phyloP scores from a whole-genome alignment of 176 grass and related monocot species.

The Tuctoria greenei region DNA sequence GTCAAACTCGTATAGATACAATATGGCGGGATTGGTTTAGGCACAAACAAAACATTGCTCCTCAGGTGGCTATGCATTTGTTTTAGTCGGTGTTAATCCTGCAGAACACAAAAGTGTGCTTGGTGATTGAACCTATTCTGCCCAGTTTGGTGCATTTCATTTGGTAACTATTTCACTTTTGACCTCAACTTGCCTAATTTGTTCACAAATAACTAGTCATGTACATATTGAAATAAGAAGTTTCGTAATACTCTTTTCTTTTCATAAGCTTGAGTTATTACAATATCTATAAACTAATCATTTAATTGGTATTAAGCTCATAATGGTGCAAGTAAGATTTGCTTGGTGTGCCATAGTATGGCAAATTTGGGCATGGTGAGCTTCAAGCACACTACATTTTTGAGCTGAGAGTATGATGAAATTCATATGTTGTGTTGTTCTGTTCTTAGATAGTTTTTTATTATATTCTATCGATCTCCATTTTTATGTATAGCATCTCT shows the following conservation, averaged over 20 bases:
- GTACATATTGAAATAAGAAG: background rate
- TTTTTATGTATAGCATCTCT: background rate
- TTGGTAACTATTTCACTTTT: background rate
- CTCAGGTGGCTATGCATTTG: background rate
- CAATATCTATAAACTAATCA: background rate
- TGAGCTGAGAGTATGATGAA: background rate
- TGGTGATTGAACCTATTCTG: background rate
- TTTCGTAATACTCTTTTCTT: background rate
- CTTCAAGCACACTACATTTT: background rate
- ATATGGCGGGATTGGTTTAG: background rate
- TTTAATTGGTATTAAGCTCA: background rate
- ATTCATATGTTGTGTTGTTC: slow-evolving; percentile 11
- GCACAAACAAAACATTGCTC: background rate
- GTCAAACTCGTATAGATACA: background rate
- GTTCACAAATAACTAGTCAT: background rate
- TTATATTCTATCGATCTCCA: background rate
- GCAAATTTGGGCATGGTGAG: background rate
- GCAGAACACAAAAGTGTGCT: background rate
- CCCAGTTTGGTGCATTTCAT: background rate
- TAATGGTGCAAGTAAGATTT: slow-evolving; percentile 4
- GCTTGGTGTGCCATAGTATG: slow-evolving; percentile 1
- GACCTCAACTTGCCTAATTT: background rate
- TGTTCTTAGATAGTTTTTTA: slow-evolving; percentile 8
- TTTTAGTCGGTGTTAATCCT: background rate
- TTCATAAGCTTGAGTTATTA: background rate